Evolutionary conservation across 352 stramenopile genomes (phyloP).

Genomic region (Phytopythium ostracodes): DNA sequence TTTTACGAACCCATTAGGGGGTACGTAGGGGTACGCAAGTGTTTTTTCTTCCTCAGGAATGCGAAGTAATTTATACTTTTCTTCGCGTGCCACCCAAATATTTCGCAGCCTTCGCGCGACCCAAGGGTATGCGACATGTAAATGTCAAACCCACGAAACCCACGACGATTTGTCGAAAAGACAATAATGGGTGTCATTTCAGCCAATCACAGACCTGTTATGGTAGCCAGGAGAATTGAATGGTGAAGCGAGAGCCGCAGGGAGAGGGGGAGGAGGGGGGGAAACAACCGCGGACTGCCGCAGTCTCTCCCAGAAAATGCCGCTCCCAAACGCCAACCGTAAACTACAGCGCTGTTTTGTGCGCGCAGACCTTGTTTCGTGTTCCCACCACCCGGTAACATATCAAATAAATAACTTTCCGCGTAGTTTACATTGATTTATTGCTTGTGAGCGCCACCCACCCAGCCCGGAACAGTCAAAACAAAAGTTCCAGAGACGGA

Average conservation of each 20-base stretch:
- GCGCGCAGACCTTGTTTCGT: neutral
- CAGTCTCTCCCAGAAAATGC: neutral
- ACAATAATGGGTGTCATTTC: constrained; percentile 4
- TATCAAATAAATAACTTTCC: neutral
- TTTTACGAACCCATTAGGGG: constrained; percentile 4
- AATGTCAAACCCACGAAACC: neutral
- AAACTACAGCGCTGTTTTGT: constrained; percentile 3
- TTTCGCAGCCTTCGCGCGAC: neutral
- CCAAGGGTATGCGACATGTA: neutral
- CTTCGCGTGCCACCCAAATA: neutral
- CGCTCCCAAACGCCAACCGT: neutral
- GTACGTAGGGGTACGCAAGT: neutral
- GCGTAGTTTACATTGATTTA: neutral
- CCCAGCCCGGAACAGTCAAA: constrained; percentile 9
- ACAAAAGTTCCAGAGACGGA: constrained; percentile 12
- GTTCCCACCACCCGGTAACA: neutral
- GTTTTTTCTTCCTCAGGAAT: constrained; percentile 2
- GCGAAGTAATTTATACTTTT: neutral
- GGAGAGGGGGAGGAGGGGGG: neutral
- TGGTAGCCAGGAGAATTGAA: constrained; percentile 4
- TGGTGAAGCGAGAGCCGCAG: constrained; percentile 10
- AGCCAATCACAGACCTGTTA: neutral
- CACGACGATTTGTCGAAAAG: constrained; percentile 2
- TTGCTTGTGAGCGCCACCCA: neutral
- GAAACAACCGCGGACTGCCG: too few relatives aligned